Evolutionary conservation across 345 rosid species (phyloP), one percentile per base, ranked within the genome.

Genomic region (Citrus hindsii): DNA sequence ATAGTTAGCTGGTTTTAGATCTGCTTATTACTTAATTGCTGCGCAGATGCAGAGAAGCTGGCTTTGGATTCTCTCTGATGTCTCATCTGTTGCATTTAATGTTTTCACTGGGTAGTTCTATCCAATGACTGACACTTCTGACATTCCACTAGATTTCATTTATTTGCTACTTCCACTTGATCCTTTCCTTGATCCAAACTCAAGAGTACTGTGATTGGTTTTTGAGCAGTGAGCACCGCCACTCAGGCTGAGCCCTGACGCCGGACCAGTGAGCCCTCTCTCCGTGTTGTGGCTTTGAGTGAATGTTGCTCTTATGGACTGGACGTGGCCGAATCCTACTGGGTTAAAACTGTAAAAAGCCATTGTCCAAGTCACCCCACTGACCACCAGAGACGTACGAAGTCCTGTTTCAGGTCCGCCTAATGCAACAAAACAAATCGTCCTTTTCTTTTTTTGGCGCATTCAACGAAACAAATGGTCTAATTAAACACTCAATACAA

Each of bases 141-240:
- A 88, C 87, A 88, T 83, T 83, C 87, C 87, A 77, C 87, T 82
- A 83, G 82, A 86, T 85, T 75, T 83, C 75, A 56, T 69, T 63
- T 61, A 73, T 62, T 71, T 75, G 7, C 63, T 72, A 67, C 65
- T 32, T 67, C 80, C 84, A 78, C 69, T 25, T 10, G 7, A 76
- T 5, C 74, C 73, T 51, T 73, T 79, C 27, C 22, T 60, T 51
- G 32, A 51, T 74, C 76, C 65, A 76, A 48, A 27, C 42, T 21
- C 21, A 0, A 19, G 28, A 24, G 10, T 38, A 4, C 1, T 61
- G 32, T 7, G 51, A 71, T 56, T 72, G 80, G 77, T 4, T n/a
- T 61, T 2, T 46, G 80, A 40, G 82, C 75, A 62, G 51, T 3
- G 51, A 46, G 51, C 51, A 46, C 18, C 18, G 13, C 18, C 51